Base-by-base conservation (phyloP, 1,139 yeast species). In the Pneumocystis carinii region DNA sequence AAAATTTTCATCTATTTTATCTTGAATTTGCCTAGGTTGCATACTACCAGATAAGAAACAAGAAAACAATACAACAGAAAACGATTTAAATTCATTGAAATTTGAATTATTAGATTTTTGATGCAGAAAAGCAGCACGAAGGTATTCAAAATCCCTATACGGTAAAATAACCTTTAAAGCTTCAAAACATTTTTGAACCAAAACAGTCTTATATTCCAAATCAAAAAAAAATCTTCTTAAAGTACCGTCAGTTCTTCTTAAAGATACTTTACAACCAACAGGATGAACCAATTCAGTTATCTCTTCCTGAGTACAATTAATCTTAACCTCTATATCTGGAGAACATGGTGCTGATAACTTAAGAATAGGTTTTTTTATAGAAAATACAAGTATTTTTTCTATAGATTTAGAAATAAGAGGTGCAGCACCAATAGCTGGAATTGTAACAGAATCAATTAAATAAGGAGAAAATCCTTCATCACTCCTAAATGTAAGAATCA, bases 1-100 rank as follows among this genome's bases (percentile, higher is more conserved):
- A 41, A 78, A 72, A 0, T 80, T 73, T 39, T 83, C 85, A 6
- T 87, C 73, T 68, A 79, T 81, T 0, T 90, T 83, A 65, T 87
- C 75, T 24, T 85, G 83, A 71, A 85, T 79, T 71, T 88, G 95
- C 68, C 86, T 87, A 59, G 81, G 75, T 59, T 82, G 73, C 2
- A 71, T 68, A 1, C 37, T 55, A 27, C 57, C 62, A 53, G 58
- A 61, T 32, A 41, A 59, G 24, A 61, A 63, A 12, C 57, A 41
- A 24, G 59, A 56, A 35, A 56, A 35, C 27, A 63, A 60, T 29
- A 59, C 61, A 41, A 61, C 27, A 17, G 36, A 62, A n/a, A 36
- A 36, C 36, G 62, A 58, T 68, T 71, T 63, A 48, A 66, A 37
- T 69, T 70, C 55, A 62, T 61, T 66, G 59, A 29, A 60, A 64